Base-by-base conservation (phyloP, 306 rosid species). In the Fragaria ananassa region DNA sequence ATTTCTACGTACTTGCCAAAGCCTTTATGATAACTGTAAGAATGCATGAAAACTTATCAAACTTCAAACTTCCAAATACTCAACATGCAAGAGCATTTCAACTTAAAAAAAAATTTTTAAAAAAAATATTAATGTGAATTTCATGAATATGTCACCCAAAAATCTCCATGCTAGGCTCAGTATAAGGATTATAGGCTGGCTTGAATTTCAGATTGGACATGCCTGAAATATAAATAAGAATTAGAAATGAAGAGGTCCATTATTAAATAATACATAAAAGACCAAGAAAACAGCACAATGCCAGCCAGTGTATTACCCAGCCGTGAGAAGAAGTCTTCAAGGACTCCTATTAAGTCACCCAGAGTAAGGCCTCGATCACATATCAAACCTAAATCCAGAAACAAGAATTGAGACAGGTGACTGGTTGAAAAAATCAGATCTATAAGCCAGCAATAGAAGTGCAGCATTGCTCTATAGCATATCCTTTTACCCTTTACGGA, bases 131-230 rank as follows among this genome's bases (percentile, higher is more conserved):
- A 21, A 4, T 3, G 54, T 68, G 58, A 81, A 42, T 19, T 45
- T 68, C 29, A 57, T 74, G 65, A 54, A 8, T 69, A 60, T 41
- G 18, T 64, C 58, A 89, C 98, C 98, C 89, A 85, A 95, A 95
- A 80, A 95, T 89, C 83, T 95, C 98, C 98, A 95, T 89, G 92
- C 97, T 95, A 62, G 98, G 98, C 74, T 95, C 98, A 2, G 98
- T 95, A 76, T 95, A 95, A 1, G 97, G 98, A 81, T 95, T 95
- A 83, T 89, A 95, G 65, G 98, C 97, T 37, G 98, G 98, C 80
- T 95, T 95, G 89, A 95, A 95, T 63, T 88, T 90, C 62, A 85
- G 82, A 72, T 95, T 85, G 10, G 89, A 81, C 98, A 95, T 89
- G 82, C 98, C 97, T 92, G 86, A 81, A 76, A 76, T 64, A 80